Conservation (phyloP, 495 filamentous ascomycete species). For the Aspergillus campestris region DNA sequence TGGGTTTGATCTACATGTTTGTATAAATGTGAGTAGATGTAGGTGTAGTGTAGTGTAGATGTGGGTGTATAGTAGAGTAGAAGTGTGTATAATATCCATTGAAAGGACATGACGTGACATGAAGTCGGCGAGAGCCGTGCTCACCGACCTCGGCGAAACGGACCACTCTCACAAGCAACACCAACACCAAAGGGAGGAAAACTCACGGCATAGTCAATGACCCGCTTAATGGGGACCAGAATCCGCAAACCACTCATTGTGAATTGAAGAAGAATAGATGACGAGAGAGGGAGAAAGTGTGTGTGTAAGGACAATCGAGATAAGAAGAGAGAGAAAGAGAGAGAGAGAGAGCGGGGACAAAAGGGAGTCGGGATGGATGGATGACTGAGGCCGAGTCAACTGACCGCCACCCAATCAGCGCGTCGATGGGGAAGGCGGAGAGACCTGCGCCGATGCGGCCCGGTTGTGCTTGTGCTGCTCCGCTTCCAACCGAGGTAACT, state of each 20-base stretch:
- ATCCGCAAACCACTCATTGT: slow-evolving; percentile 76
- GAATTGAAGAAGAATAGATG: slow-evolving; percentile 5
- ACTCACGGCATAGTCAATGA: slow-evolving; percentile 96
- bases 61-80: too few relatives aligned
- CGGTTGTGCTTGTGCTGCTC: slow-evolving; percentile 18
- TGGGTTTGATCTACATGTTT: slow-evolving; percentile 91
- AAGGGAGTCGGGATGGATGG: too few relatives aligned
- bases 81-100: too few relatives aligned
- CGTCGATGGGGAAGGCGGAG: slow-evolving; percentile 22
- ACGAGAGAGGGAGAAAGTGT: not conserved
- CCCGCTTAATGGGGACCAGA: slow-evolving; percentile 91
- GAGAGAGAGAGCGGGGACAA: slow-evolving; percentile 10
- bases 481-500: slow-evolving; percentile 32
- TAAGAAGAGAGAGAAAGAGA: slow-evolving; percentile 6
- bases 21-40: too few relatives aligned
- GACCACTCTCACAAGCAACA: not conserved
- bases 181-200: not conserved
- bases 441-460: slow-evolving; percentile 28
- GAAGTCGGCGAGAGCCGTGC: too few relatives aligned
- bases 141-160: slow-evolving; percentile 16
- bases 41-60: not conserved
- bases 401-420: slow-evolving; percentile 12
- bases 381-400: too few relatives aligned
- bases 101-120: too few relatives aligned
- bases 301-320: slow-evolving; percentile 4